phyloP scores from a whole-genome alignment of 2,329 filamentous ascomycete species.

The Colletotrichum destructivum region DNA sequence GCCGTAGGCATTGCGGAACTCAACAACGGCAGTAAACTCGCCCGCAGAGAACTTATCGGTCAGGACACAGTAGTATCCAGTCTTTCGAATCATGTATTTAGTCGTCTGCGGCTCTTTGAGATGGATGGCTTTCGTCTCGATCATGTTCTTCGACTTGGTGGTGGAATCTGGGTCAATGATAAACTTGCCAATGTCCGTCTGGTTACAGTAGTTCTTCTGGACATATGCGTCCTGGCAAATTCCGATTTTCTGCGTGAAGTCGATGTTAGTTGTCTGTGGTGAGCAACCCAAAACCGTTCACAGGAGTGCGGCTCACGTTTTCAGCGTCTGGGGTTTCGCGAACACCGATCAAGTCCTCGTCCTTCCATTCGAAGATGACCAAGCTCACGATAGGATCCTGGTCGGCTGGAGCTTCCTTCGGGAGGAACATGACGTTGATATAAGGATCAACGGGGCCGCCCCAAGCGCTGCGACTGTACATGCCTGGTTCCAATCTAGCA shows the following conservation, averaged over 20 bases:
- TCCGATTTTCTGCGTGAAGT: constrained; percentile 53
- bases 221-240: constrained; percentile 85
- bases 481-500: constrained; percentile 69
- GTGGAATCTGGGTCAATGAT: constrained; percentile 84
- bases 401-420: constrained; percentile 70
- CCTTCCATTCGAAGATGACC: constrained; percentile 94
- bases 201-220: constrained; percentile 78
- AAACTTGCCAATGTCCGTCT: constrained; percentile 86
- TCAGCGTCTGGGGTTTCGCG: constrained; percentile 67
- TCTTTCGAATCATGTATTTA: constrained; percentile 89
- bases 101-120: constrained; percentile 81
- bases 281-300: background rate
- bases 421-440: constrained; percentile 86
- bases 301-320: constrained; percentile 60
- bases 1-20: constrained; percentile 96
- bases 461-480: constrained; percentile 94
- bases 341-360: constrained; percentile 84
- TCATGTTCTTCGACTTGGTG: constrained; percentile 77
- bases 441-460: constrained; percentile 90
- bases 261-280: constrained; percentile 50
- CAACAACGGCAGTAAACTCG: constrained; percentile 85
- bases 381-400: constrained; percentile 85
- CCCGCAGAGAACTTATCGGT: constrained; percentile 78
- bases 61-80: constrained; percentile 95
- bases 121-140: constrained; percentile 86